Base-by-base conservation (phyloP, 1,139 yeast species). In the Arxiozyma slooffiae region DNA sequence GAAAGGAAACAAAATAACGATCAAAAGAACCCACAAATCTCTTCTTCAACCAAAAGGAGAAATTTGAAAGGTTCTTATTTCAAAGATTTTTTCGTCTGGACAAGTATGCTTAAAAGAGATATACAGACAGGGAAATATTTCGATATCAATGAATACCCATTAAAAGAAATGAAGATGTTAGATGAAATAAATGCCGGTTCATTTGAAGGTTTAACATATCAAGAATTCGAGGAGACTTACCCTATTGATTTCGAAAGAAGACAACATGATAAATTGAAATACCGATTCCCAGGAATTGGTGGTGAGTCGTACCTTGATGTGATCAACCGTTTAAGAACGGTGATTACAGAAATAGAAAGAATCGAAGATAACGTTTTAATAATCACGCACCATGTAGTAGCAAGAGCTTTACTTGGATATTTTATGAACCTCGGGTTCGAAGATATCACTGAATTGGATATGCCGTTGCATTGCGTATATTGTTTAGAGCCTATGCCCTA, bases 291-390 rank as follows among this genome's bases (percentile, higher is more conserved):
- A 1, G 97, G 97, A 14, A 86, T 88, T 49, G 96, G 97, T 18
- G 97, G 97, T 34, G 97, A 90, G 68, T 85, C 95, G 0, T 90
- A 90, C 60, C 70, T 90, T 58, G 98, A 92, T 68, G 98, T 90
- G 6, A 84, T 92, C 60, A 87, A 90, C 55, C 76, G 98, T 54
- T 74, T 92, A 53, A 75, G 96, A 52, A 95, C 97, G 0, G 79
- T 92, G 40, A 90, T 92, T 56, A 89, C 90, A 16, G 98, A 92
- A 66, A 77, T 92, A 48, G 98, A 92, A 68, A 76, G 97, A 58
- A 86, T 95, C 52, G 85, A 88, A 18, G 96, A 89, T 61, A 95
- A 89, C 66, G 79, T 88, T 40, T 69, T 90, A 47, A 78, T 92
- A 39, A 77, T 92, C 1, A 83, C 95, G 3, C 98, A 92, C 66